Evolutionary conservation across 495 filamentous ascomycete species (phyloP).

Genomic region (Xylaria longipes): DNA sequence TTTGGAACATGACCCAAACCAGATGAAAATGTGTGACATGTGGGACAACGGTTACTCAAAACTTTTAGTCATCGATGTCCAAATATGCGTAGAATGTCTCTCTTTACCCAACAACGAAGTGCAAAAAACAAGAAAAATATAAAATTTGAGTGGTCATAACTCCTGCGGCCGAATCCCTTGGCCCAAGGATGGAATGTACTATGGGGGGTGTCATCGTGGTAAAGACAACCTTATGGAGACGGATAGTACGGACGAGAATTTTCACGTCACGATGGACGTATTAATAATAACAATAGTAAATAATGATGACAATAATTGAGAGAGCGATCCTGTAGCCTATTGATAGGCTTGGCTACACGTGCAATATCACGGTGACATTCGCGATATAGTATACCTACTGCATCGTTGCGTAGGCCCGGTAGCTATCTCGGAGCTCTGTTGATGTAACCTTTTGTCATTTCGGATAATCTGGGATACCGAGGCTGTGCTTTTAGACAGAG

Average conservation of each 20-base stretch:
- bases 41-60: neutral
- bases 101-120: neutral
- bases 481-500: neutral
- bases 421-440: neutral
- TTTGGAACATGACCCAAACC: neutral
- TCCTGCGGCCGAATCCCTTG: constrained; percentile 24
- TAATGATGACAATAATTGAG: neutral
- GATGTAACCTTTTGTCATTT: neutral
- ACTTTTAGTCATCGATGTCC: constrained; percentile 3
- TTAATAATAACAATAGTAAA: constrained; percentile 12
- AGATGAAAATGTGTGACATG: neutral
- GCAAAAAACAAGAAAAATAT: constrained; percentile 1
- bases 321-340: neutral
- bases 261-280: constrained; percentile 13
- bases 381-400: neutral
- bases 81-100: neutral
- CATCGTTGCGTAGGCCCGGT: neutral
- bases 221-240: constrained; percentile 21
- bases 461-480: neutral
- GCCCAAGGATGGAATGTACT: constrained; percentile 2
- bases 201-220: constrained; percentile 20
- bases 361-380: constrained; percentile 19
- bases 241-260: constrained; percentile 9
- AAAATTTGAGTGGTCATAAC: neutral
- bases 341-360: constrained; percentile 9